Percentiles rank a stretch among this genome's conserved stretches.
These are phyloP conservation scores for Picocystis sp. DNA, from an alignment of 163 green algal genomes.

Conservation along the genomic window DNA sequence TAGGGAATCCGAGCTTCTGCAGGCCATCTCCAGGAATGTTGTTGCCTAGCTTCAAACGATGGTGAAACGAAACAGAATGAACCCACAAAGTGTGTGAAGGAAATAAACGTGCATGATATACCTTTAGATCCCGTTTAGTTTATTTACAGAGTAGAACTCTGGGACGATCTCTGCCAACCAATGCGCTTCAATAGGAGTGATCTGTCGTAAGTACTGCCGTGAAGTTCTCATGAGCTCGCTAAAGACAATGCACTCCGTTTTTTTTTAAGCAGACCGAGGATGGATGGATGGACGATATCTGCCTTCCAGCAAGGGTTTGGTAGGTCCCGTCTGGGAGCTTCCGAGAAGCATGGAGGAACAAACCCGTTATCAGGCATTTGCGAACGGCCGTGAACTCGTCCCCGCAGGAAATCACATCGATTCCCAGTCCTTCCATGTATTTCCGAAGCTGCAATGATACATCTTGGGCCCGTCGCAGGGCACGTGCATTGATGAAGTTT, in stretches of 20 bases:
- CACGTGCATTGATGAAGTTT: constrained; percentile 56
- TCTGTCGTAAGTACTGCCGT: too few relatives aligned
- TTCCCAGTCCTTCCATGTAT: constrained; percentile 4
- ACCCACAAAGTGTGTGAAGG: too few relatives aligned
- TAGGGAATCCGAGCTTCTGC: too few relatives aligned
- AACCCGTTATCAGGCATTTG: constrained; percentile 42
- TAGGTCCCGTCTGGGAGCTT: constrained; percentile 51
- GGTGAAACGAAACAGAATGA: too few relatives aligned
- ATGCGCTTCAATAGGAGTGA: too few relatives aligned
- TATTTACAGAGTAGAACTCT: too few relatives aligned
- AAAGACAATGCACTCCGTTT: constrained; percentile 63
- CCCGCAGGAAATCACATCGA: constrained; percentile 34
- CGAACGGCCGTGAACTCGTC: constrained; percentile 15
- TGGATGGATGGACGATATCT: constrained; percentile 62
- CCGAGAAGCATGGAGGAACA: constrained; percentile 65
- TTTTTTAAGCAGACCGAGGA: constrained; percentile 47
- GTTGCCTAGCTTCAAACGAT: too few relatives aligned
- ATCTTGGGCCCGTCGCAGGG: constrained; percentile 53
- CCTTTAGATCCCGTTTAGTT: too few relatives aligned
- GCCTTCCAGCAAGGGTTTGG: constrained; percentile 35
- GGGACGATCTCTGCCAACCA: too few relatives aligned
- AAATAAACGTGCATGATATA: too few relatives aligned
- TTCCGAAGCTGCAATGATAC: constrained; percentile 47
- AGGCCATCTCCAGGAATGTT: too few relatives aligned
- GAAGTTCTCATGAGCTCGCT: constrained; percentile 28